phyloP scores from a whole-genome alignment of 2,329 filamentous ascomycete species.

The Sphaerostilbella broomeana region DNA sequence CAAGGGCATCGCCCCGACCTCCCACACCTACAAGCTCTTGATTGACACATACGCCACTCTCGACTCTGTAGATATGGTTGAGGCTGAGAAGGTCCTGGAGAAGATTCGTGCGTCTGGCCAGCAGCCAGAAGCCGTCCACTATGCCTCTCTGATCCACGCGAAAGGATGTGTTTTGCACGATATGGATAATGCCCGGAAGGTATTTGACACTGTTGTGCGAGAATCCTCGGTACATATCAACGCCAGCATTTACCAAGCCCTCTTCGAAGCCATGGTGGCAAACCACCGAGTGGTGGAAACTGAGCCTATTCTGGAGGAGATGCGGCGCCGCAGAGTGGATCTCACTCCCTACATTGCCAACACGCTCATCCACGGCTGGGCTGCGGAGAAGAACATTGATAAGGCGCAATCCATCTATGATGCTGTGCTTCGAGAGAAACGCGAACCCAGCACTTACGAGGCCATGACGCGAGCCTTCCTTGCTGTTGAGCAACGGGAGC shows the following conservation, averaged over 20 bases:
- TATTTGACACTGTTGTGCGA: slow-evolving; percentile 75
- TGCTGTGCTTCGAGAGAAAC: slow-evolving; percentile 66
- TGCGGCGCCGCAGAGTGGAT: slow-evolving; percentile 67
- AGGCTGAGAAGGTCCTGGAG: slow-evolving; percentile 76
- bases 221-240: slow-evolving; percentile 63
- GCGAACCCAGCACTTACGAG: slow-evolving; percentile 97
- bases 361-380: slow-evolving; percentile 96
- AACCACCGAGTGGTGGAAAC: slow-evolving; percentile 80
- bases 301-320: slow-evolving; percentile 65
- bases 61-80: slow-evolving; percentile 81
- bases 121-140: slow-evolving; percentile 85
- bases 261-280: slow-evolving; percentile 96
- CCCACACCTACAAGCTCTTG: slow-evolving; percentile 95
- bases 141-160: slow-evolving; percentile 90
- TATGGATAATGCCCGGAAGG: slow-evolving; percentile 69
- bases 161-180: slow-evolving; percentile 92
- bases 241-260: slow-evolving; percentile 86
- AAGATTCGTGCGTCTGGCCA: slow-evolving; percentile 69
- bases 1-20: slow-evolving; percentile 80
- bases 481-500: slow-evolving; percentile 69
- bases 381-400: slow-evolving; percentile 69
- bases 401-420: slow-evolving; percentile 77
- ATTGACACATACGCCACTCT: slow-evolving; percentile 93
- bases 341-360: slow-evolving; percentile 98
- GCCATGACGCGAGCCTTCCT: slow-evolving; percentile 95